Percentiles rank a stretch among this genome's conserved stretches.
Evolutionary conservation across 1,139 yeast genomes (phyloP).

Genomic region (Meyerozyma elateridarum): DNA sequence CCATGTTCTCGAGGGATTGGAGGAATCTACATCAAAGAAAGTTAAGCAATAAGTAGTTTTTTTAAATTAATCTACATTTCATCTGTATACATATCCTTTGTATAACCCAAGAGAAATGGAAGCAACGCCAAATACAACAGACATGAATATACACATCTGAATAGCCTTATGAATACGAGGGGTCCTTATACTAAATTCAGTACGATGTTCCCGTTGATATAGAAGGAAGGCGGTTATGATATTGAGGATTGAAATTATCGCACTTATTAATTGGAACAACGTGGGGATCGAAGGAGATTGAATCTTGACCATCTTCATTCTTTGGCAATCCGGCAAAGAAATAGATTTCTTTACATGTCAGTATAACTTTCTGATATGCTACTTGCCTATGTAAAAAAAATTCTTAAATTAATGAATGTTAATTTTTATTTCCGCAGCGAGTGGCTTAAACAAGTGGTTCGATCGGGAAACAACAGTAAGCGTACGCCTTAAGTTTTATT

Average conservation of each 20-base stretch:
- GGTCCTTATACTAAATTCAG: neutral
- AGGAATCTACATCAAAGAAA: slow-evolving; percentile 12
- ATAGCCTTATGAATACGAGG: neutral
- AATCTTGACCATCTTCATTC: too few relatives aligned
- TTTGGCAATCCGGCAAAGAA: too few relatives aligned
- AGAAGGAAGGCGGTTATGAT: neutral
- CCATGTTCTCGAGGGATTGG: slow-evolving; percentile 20
- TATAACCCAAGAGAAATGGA: slow-evolving; percentile 7
- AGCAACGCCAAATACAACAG: slow-evolving; percentile 1
- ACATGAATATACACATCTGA: slow-evolving; percentile 1
- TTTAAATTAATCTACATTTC: slow-evolving; percentile 1
- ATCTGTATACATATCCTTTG: slow-evolving; percentile 7
- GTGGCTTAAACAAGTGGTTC: too few relatives aligned
- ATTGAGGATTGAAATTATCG: neutral
- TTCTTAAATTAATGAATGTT: too few relatives aligned
- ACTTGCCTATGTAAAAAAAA: too few relatives aligned
- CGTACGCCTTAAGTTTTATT: too few relatives aligned
- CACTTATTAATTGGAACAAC: slow-evolving; percentile 1
- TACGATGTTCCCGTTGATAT: neutral
- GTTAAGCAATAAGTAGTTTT: slow-evolving; percentile 9
- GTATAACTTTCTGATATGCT: too few relatives aligned
- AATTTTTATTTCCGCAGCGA: too few relatives aligned
- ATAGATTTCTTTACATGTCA: too few relatives aligned
- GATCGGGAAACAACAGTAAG: too few relatives aligned
- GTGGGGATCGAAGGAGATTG: too few relatives aligned